Conservation (phyloP, 805 yeast species). For the Candida incommunis region DNA sequence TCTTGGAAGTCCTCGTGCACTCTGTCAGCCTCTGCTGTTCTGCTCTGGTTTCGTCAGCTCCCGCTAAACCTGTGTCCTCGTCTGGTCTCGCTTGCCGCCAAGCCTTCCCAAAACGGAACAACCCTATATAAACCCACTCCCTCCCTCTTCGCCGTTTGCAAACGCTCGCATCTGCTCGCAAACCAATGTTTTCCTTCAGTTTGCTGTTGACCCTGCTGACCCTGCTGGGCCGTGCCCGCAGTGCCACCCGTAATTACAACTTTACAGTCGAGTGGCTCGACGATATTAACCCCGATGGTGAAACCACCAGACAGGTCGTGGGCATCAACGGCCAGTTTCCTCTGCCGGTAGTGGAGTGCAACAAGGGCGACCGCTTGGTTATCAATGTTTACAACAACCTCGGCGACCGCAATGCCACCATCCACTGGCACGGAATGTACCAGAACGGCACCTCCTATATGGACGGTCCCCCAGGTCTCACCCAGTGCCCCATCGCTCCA, state of each 20-base stretch:
- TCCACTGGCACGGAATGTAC: conserved; percentile 94
- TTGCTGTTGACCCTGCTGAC: no score
- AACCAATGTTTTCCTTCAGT: no score
- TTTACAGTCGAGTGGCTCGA: conserved; percentile 25
- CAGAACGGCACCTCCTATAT: conserved; percentile 57
- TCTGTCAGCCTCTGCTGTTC: no score
- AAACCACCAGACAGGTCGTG: conserved; percentile 33
- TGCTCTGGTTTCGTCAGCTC: no score
- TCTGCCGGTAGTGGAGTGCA: conserved; percentile 68
- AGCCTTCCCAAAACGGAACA: no score
- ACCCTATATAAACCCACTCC: no score
- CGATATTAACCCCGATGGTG: conserved; percentile 44
- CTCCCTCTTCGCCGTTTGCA: no score
- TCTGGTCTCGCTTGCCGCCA: no score
- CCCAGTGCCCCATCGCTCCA: conserved; percentile 88
- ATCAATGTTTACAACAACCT: conserved; percentile 68
- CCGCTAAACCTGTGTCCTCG: no score
- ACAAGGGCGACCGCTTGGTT: conserved; percentile 65
- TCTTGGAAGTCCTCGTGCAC: no score
- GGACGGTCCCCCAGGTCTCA: conserved; percentile 86
- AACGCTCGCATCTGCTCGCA: no score
- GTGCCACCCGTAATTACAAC: conserved; percentile 19
- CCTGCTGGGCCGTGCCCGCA: no score
- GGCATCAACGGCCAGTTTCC: conserved; percentile 67
- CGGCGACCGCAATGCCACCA: conserved; percentile 48